Base-by-base conservation (phyloP, 805 yeast genomes). In the Candida hungchunana region DNA sequence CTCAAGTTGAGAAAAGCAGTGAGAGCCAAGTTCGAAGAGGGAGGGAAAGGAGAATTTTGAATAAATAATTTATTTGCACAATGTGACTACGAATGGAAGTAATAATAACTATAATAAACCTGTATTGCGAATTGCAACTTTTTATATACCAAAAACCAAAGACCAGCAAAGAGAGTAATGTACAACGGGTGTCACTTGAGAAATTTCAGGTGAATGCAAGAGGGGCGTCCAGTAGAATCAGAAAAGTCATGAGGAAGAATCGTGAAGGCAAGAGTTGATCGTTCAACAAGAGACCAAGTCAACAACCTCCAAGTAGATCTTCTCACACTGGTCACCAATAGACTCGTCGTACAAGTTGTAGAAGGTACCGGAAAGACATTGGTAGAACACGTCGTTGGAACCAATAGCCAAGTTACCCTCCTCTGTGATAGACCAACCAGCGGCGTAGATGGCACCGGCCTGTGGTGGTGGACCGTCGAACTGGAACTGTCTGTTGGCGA, bases 401-500 rank as follows among this genome's bases (percentile, higher is more conserved):
- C 87, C 88, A 45, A 81, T 61, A 19, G 85, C 85, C 53, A 81
- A 71, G 66, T 65, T 56, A 60, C 75, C 75, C n/a, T 71, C 79
- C 43, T 70, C 72, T 37, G 68, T 60, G 46, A 66, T 56, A 26
- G 69, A 58, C 85, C 85, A 78, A 47, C 85, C 84, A 39, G 73
- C 77, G 50, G 85, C 83, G 58, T 73, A 76, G 57, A 77, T 71
- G 39, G 83, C 71, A 61, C 83, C 84, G 21, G 82, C 85, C 69
- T 82, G 90, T 55, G 89, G 88, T 65, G 85, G 83, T 43, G 87
- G 87, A 56, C 89, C 89, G 60, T 82, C 90, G 55, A 82, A 82
- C 67, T 82, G 90, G 75, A 82, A 82, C 67, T 82, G 90, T 69
- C 82, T 72, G 78, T 81, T 82, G 35, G 88, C 79, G 49, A 82